Evolutionary conservation across 148 eudicot species (phyloP), one percentile per base, ranked within the genome.

Genomic region (Dysphania ambrosioides): DNA sequence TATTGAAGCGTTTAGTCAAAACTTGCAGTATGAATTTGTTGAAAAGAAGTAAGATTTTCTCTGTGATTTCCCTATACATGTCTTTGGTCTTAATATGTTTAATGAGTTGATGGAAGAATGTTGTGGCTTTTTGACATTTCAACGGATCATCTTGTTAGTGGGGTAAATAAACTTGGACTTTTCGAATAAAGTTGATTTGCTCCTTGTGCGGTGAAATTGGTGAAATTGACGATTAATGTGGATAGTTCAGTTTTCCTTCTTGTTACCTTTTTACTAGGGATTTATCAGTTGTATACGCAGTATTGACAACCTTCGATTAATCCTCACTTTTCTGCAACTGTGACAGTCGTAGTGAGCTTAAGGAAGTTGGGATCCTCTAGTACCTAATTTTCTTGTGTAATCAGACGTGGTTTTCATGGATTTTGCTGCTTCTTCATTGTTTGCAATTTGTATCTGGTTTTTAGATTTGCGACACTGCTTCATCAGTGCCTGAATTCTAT

Each of bases 401-500:
- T 58, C 51, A 26, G 21, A 13, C 27, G 56, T 24, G 68, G 24
- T 4, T 36, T 19, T 66, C 5, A 44, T 59, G 69, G 44, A 16
- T n/a, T 53, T 49, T 40, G 30, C 38, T n/a, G 60, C 21, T 4
- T 16, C 34, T 36, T 55, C 30, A 65, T 70, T 42, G 31, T 76
- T 41, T 6, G 18, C 15, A 38, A 11, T n/a, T 57, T 68, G 67
- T 69, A 30, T 55, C 63, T 67, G 58, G 59, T 49, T 67, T 63
- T 53, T 74, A 95, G 99, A 77, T 92, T 81, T 82, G 94, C 87
- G 40, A 95, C 96, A 30, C 75, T 95, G 72, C 80, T 90, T 73
- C 92, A 90, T 73, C 97, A 86, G 72, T 92, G 93, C 75, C 57
- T 95, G 60, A 90, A 76, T 81, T 90, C 87, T 41, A 84, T 95